These are phyloP conservation scores for Thinopyrum elongatum DNA, from an alignment of 176 grass and related monocot genomes.

Conservation along the genomic window DNA sequence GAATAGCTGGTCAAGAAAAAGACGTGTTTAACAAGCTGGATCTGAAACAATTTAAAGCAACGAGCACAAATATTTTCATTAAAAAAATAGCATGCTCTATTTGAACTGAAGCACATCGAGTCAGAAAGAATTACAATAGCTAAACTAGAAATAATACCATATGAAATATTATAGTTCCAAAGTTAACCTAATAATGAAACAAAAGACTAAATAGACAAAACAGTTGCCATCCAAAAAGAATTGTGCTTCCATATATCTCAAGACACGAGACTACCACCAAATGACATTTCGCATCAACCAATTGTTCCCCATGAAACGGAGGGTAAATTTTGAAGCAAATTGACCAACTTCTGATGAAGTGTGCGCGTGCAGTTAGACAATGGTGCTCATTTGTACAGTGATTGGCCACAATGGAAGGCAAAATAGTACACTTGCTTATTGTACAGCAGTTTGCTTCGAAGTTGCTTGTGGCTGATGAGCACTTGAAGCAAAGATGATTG, in stretches of 20 bases:
- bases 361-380: slow-evolving; percentile 13
- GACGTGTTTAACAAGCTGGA: not conserved
- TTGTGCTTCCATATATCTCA: slow-evolving; percentile 27
- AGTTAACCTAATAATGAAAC: slow-evolving; percentile 31
- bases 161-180: slow-evolving; percentile 42
- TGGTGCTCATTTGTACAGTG: slow-evolving; percentile 53
- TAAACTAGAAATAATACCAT: slow-evolving; percentile 47
- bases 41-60: not conserved
- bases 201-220: slow-evolving; percentile 44
- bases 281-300: slow-evolving; percentile 11
- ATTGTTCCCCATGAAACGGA: slow-evolving; percentile 35
- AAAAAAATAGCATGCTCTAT: slow-evolving; percentile 32
- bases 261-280: slow-evolving; percentile 26
- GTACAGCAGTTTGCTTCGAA: slow-evolving; percentile 44
- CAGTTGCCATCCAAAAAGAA: slow-evolving; percentile 47
- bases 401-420: slow-evolving; percentile 35
- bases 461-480: slow-evolving; percentile 21
- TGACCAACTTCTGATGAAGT: slow-evolving; percentile 34
- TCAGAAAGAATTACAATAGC: slow-evolving; percentile 45
- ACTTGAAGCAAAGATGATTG: slow-evolving; percentile 36
- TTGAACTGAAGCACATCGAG: slow-evolving; percentile 25
- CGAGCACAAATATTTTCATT: not conserved
- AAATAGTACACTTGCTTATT: slow-evolving; percentile 49
- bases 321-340: slow-evolving; percentile 30
- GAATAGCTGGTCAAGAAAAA: not conserved